Base-by-base conservation (phyloP, 768 basidiomycete species). In the Naganishia friedmannii region DNA sequence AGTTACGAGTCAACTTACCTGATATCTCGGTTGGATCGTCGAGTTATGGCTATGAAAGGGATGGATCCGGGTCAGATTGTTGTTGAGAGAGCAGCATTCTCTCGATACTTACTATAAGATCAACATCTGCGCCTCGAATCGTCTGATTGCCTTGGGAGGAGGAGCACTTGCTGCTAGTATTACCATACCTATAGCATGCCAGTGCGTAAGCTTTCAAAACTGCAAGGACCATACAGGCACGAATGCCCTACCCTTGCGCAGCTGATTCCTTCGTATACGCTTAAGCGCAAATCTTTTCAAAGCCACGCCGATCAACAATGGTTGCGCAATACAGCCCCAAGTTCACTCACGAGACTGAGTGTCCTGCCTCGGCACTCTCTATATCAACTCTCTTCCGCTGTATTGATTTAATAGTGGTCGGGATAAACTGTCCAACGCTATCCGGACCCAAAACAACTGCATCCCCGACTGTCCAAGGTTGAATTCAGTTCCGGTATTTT, bases 361-460 rank as follows among this genome's bases (percentile, higher is more conserved):
- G 96, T 1, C 96, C 96, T 7, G 96, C 96, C 75, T 97, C 94
- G 0, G 92, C 96, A 17, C 85, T 85, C 19, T 84, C 84, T 2
- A 99, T 92, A 66, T 88, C 85, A 26, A 90, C 93, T 39, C 93
- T 90, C 81, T 97, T 99, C 69, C 94, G 86, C 82, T 98, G 94
- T 83, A 99, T 99, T 74, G 88, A 90, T 83, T 91, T 92, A 72
- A 99, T 83, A 10, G 87, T 83, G 0, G 91, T 91, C 46, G 86
- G 85, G 72, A 88, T 86, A 80, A 89, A 98, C 75, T 90, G 88
- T 1, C 95, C 95, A 66, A 93, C 91, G 0, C 91, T 87, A 78
- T 99, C 96, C 0, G 96, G 96, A 0, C 95, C 96, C 57, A 96
- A 83, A 26, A 92, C 81, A 31, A 95, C 87, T 0, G 87, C 79